Evolutionary conservation across 1,284 basidiomycete genomes (phyloP).

Genomic region (Earliella scabrosa): DNA sequence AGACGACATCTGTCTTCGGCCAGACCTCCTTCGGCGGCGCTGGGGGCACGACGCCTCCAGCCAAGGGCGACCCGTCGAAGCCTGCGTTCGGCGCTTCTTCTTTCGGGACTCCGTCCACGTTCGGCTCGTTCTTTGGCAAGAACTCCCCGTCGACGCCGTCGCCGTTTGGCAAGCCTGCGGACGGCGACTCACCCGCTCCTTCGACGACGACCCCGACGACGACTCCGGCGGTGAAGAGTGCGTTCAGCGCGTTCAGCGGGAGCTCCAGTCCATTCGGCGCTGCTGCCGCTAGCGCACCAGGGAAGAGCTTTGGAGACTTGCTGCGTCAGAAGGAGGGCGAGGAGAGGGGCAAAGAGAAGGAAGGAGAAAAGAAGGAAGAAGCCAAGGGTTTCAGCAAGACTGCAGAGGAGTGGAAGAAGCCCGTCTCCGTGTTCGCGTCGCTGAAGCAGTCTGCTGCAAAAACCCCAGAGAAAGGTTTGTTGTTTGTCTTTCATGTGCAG

Average conservation of each 20-base stretch:
- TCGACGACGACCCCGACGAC: conserved; percentile 29
- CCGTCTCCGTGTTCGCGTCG: conserved; percentile 27
- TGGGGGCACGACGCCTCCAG: conserved; percentile 15
- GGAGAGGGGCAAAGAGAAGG: conserved; percentile 22
- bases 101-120: conserved; percentile 14
- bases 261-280: conserved; percentile 48
- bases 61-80: neutral
- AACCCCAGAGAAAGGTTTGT: conserved; percentile 10
- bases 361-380: neutral
- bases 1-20: conserved; percentile 13
- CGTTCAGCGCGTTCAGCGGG: conserved; percentile 53
- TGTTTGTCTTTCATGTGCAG: too few relatives aligned
- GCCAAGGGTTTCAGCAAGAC: conserved; percentile 15
- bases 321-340: conserved; percentile 36
- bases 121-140: conserved; percentile 23
- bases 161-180: conserved; percentile 32
- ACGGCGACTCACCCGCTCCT: neutral
- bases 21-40: conserved; percentile 18
- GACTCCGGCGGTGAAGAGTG: conserved; percentile 40
- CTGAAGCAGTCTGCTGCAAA: conserved; percentile 10
- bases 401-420: conserved; percentile 25
- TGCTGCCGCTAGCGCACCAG: conserved; percentile 32
- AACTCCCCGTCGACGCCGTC: conserved; percentile 41
- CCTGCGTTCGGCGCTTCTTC: conserved; percentile 25
- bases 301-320: conserved; percentile 46